These are phyloP conservation scores for Cynara cardunculus DNA, from an alignment of 129 eudicot species.

Conservation along the genomic window DNA sequence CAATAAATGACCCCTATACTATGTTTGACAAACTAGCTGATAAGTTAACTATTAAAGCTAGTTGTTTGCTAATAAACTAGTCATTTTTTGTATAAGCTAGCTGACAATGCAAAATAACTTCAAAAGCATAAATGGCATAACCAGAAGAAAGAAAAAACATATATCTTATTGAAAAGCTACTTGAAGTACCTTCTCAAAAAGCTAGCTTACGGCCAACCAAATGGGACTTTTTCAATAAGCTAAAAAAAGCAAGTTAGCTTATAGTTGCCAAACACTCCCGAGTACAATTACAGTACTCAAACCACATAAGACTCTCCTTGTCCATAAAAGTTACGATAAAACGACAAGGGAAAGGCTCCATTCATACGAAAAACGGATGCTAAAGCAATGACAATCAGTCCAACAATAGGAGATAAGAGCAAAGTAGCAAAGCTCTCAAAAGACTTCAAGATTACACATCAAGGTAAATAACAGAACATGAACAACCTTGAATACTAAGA, in stretches of 20 bases:
- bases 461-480: neutral
- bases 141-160: neutral
- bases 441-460: conserved; percentile 15
- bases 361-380: neutral
- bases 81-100: neutral
- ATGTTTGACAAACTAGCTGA: neutral
- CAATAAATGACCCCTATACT: neutral
- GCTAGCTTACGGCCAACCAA: neutral
- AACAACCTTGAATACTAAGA: neutral
- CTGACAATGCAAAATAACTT: neutral
- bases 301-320: neutral
- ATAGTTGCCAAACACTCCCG: neutral
- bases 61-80: neutral
- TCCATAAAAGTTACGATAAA: neutral
- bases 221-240: neutral
- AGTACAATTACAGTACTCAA: neutral
- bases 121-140: neutral
- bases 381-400: conserved; percentile 2
- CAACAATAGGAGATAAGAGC: neutral
- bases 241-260: neutral
- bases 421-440: conserved; percentile 24
- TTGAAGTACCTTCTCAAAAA: neutral
- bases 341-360: neutral
- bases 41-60: neutral
- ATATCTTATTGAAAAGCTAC: neutral